Base-by-base conservation (phyloP, 83 land plant genomes). In the Picea abies region DNA sequence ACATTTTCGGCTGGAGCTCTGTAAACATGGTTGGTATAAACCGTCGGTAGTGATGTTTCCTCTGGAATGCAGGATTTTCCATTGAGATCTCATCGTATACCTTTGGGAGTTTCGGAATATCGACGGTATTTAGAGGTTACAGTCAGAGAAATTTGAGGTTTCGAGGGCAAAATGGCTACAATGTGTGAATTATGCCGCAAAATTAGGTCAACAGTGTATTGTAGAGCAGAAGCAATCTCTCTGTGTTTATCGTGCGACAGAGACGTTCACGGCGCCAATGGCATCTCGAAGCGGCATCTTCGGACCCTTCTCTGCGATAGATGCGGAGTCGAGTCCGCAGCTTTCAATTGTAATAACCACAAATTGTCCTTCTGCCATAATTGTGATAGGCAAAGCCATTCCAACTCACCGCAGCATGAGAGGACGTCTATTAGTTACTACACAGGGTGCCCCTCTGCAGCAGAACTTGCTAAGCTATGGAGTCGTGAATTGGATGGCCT, bases 181-280 rank as follows among this genome's bases (percentile, higher is more conserved):
- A 63, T 20, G 47, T 89, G 91, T 82, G 88, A 89, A 61, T 89
- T 86, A 41, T 89, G 91, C 61, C 67, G 84, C 41, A 71, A 60
- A 4, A 41, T 69, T 20, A 70, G 84, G 75, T 83, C 91, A 29
- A 58, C 82, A 66, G 84, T 89, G 69, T 89, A 82, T 63, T 89
- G 91, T 49, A 82, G 78, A 44, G 82, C 91, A 0, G 91, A 89
- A 81, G 80, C 86, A 20, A 88, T 88, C 41, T 75, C 69, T 58
- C 88, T 89, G 0, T 89, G 29, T 29, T 29, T 29, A 29, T 29
- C 29, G 29, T 29, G 29, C 29, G 29, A 29, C 29, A 29, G 29
- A 88, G 78, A 83, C 73, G 86, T 89, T 12, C 91, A 89, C 17
- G 84, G 86, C 56, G 91, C 91, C 1, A 89, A 89, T 80, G 84